Conservation (phyloP, 2,329 filamentous ascomycete species). For the Calonectria hawksworthii region DNA sequence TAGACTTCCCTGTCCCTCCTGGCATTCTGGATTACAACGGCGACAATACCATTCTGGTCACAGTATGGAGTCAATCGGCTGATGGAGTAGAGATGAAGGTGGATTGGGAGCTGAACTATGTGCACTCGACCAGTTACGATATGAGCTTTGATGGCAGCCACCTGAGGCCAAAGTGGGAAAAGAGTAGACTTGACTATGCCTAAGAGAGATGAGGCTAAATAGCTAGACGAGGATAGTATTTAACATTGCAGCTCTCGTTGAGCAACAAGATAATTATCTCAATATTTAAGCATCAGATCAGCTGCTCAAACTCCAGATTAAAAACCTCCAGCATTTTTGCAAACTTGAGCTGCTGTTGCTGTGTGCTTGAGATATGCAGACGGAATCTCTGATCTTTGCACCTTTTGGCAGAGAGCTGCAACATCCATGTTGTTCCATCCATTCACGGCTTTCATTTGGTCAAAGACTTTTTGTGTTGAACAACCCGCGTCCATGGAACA, state of each 20-base stretch:
- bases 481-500: not conserved
- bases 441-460: not conserved
- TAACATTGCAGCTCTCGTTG: not conserved
- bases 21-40: conserved; percentile 71
- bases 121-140: conserved; percentile 66
- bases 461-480: not conserved
- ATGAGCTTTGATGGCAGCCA: conserved; percentile 62
- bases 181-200: conserved; percentile 54
- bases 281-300: not conserved
- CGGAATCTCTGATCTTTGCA: not conserved
- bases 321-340: not conserved
- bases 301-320: too few relatives aligned
- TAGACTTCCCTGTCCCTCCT: conserved; percentile 71
- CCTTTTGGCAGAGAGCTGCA: not conserved
- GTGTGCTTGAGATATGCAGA: not conserved
- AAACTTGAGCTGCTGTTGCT: not conserved
- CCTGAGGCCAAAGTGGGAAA: conserved; percentile 65
- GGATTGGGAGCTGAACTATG: conserved; percentile 67
- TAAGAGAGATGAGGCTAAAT: not conserved
- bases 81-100: conserved; percentile 64
- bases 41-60: conserved; percentile 69
- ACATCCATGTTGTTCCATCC: not conserved
- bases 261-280: not conserved
- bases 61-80: conserved; percentile 71
- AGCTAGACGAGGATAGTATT: not conserved